Conservation (phyloP, 345 rosid species). For the Sapria himalayana region DNA sequence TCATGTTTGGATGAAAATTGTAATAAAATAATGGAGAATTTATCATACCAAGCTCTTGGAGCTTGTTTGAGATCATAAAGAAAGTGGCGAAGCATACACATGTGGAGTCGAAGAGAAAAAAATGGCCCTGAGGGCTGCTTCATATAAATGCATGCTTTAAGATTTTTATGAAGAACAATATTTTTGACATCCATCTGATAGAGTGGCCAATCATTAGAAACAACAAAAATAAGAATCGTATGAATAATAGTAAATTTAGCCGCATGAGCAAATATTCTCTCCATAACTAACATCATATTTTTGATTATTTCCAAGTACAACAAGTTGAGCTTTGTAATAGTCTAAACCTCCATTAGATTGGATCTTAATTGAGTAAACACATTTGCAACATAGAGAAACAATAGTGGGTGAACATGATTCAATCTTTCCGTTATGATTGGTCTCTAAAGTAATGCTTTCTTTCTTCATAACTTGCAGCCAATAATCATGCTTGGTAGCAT, state of each 20-base stretch:
- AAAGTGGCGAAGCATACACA: not conserved
- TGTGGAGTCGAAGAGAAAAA: not conserved
- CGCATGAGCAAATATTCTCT: not conserved
- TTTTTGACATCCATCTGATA: too few species aligned
- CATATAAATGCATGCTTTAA: not conserved
- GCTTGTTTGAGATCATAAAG: not conserved
- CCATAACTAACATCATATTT: not conserved
- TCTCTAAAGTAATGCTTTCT: too few species aligned
- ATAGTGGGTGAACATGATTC: too few species aligned
- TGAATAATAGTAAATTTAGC: not conserved
- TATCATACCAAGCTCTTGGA: conserved; percentile 4
- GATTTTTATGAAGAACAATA: not conserved
- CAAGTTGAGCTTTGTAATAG: not conserved
- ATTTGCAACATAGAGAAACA: not conserved
- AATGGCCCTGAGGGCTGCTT: too few species aligned
- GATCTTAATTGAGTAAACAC: not conserved
- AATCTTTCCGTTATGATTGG: too few species aligned
- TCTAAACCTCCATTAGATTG: not conserved
- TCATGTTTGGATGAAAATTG: not conserved
- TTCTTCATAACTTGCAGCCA: too few species aligned
- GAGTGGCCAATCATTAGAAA: not conserved
- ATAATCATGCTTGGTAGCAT: too few species aligned
- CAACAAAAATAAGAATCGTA: not conserved
- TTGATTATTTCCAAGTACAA: too few species aligned
- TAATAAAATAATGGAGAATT: not conserved